Evolutionary conservation across 2,329 filamentous ascomycete species (phyloP).

Genomic region (Penicillium sp.): DNA sequence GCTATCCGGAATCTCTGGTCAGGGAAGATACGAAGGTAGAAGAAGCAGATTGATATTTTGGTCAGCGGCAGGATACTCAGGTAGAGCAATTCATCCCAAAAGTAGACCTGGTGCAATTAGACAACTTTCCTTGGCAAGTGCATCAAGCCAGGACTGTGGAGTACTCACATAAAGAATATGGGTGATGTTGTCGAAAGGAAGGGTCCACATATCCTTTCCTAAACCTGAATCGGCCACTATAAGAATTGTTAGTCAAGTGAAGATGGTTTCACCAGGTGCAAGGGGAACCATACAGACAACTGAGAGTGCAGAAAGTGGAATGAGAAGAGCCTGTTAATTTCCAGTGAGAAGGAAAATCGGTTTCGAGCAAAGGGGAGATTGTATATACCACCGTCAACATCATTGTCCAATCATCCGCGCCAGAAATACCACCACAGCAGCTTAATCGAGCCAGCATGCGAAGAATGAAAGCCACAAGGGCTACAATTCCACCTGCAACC

Average conservation of each 20-base stretch:
- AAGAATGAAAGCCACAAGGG: conserved; percentile 32
- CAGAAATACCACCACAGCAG: conserved; percentile 34
- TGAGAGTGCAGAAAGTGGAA: conserved; percentile 25
- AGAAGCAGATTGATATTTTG: conserved; percentile 34
- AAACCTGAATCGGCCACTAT: conserved; percentile 41
- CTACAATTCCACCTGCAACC: conserved; percentile 33
- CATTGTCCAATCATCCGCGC: conserved; percentile 42
- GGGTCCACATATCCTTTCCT: conserved; percentile 46
- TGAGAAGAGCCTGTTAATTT: conserved; percentile 12
- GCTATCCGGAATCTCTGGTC: conserved; percentile 29
- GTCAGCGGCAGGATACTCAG: conserved; percentile 31
- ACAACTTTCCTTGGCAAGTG: neutral
- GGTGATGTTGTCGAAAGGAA: conserved; percentile 44
- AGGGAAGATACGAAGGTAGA: conserved; percentile 46
- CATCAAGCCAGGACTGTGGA: conserved; percentile 20
- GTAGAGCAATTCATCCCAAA: conserved; percentile 32
- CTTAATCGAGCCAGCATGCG: conserved; percentile 38
- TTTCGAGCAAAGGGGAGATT: neutral
- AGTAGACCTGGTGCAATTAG: conserved; percentile 28
- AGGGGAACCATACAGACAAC: conserved; percentile 21
- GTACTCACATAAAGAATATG: conserved; percentile 35
- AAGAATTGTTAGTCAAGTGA: conserved; percentile 5
- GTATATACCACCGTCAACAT: conserved; percentile 28
- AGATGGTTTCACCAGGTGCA: too few relatives aligned
- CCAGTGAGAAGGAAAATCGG: neutral